Evolutionary conservation across 1,284 basidiomycete species (phyloP), one percentile per base, ranked within the genome.

Genomic region (Phylloboletellus chloephorus): DNA sequence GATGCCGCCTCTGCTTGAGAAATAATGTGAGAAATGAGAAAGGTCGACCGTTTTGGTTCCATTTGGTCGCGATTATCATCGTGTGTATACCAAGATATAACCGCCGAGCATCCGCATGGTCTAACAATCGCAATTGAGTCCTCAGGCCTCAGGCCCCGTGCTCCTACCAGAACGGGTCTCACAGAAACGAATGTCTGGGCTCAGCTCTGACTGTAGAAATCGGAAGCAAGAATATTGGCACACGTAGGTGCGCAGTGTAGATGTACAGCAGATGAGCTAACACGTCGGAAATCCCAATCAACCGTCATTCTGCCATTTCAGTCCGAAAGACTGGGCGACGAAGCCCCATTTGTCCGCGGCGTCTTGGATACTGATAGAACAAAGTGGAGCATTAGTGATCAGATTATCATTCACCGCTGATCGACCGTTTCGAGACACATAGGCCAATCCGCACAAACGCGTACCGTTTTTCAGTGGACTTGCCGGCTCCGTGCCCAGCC

Each of bases 401-500:
- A 48, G 49, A 47, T 47, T 34, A 48, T 46, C 38, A 31, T 15
- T 25, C 28, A 38, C 10, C 20, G 9, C 31, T 30, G 28, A 25
- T 36, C 20, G 3, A 20, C 26, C 33, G 32, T 30, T 37, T n/a
- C 17, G 22, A 24, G 35, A n/a, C 13, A 17, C 4, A 7, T 19
- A 13, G 6, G 7, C n/a, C 3, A 9, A 37, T 7, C 15, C 2
- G 23, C 13, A 35, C 34, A 11, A 3, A 39, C 17, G 52, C 65
- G 21, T 53, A 82, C 83, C 74, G 74, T 66, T 84, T 77, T 51
- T 82, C 79, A 2, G 84, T 89, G 15, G 76, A 78, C 64, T 86
- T 88, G 4, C 88, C 88, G 1, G 81, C 79, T 2, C 86, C 87
- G 52, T 90, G 88, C 0, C 88, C 88, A 1, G 83, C 75, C 55